phyloP scores from a whole-genome alignment of 192 early-diverging fungal genomes.

The Backusella circina region DNA sequence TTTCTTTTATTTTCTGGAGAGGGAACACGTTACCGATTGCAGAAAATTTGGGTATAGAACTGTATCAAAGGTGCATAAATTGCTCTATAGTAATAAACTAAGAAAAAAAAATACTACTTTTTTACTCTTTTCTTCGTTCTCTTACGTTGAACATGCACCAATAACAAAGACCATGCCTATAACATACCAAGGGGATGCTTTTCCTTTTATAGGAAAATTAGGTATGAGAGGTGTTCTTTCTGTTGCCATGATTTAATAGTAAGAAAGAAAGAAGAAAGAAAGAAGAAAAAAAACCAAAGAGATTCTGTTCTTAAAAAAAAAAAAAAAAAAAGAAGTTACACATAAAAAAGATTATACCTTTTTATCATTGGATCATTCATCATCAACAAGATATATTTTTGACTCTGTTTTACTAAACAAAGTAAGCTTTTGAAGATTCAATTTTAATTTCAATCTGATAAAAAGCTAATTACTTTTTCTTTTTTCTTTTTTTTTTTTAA shows the following conservation, averaged over 20 bases:
- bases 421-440: neutral
- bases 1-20: neutral
- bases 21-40: conserved; percentile 10
- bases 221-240: neutral
- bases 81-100: neutral
- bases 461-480: neutral
- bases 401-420: neutral
- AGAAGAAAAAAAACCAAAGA: neutral
- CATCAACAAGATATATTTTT: neutral
- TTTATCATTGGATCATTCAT: neutral
- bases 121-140: neutral
- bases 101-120: neutral
- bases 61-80: conserved; percentile 14
- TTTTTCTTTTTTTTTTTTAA: neutral
- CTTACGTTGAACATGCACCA: neutral
- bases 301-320: neutral
- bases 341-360: neutral
- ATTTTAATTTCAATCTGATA: neutral
- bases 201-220: neutral
- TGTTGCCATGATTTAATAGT: neutral
- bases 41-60: conserved; percentile 22
- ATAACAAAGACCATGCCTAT: conserved; percentile 1
- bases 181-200: conserved; percentile 1
- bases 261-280: neutral
- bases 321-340: neutral